Base-by-base conservation (phyloP, 106 monocot genomes). In the Acorus calamus region DNA sequence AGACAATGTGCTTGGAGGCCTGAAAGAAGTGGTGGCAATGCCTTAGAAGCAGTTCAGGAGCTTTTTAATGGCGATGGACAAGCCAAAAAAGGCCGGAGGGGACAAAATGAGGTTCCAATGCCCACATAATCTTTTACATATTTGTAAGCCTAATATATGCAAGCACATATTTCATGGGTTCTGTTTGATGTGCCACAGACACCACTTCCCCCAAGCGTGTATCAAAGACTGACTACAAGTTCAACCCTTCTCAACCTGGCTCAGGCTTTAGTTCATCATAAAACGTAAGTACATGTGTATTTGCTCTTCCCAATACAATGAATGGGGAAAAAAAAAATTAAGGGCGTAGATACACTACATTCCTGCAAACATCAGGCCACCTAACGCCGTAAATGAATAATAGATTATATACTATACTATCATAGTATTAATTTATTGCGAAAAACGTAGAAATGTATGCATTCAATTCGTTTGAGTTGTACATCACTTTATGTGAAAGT, bases 231-330 rank as follows among this genome's bases (percentile, higher is more conserved):
- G 65, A 77, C 76, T 11, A 53, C 83, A 62, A 92, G 92, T 67
- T 83, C 98, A 41, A 92, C 92, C 9, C 67, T 98, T 9, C 91
- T 92, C 91, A 98, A 98, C 75, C 79, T 98, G 61, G 98, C 98
- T 57, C 98, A 92, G 66, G 87, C 92, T 46, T 75, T 98, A 66
- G 87, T 92, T 52, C 92, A 98, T 66, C 98, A 98, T 73, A 92
- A 98, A 66, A 79, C 67, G 98, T 98, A 71, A 73, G 52, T 2
- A 69, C 57, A 49, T 50, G 50, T 75, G 28, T 28, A 28, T n/a
- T n/a, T n/a, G n/a, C n/a, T n/a, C n/a, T n/a, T n/a, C n/a, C n/a
- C 47, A 48, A 28, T 28, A 28, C 28, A 28, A 28, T 28, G 28
- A 28, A 28, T 28, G 28, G 28, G n/a, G 28, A 28, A 28, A 28